Conservation (phyloP, 2,329 filamentous ascomycete species). For the Bipolaris sorokiniana region DNA sequence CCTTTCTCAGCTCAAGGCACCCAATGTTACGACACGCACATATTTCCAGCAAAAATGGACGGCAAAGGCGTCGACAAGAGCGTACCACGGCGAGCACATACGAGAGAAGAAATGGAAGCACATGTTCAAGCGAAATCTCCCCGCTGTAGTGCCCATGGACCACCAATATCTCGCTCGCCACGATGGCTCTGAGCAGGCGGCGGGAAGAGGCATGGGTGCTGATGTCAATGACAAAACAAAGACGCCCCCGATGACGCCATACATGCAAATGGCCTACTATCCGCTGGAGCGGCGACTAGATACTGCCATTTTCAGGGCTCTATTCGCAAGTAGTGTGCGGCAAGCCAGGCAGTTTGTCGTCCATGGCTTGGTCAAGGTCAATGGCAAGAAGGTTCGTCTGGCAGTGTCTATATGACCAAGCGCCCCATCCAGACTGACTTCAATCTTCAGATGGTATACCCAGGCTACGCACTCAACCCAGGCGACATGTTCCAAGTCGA, state of each 20-base stretch:
- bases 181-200: slow-evolving; percentile 83
- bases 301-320: slow-evolving; percentile 88
- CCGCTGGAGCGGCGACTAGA: slow-evolving; percentile 90
- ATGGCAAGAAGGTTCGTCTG: slow-evolving; percentile 81
- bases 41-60: slow-evolving; percentile 99
- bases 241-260: slow-evolving; percentile 68
- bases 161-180: slow-evolving; percentile 76
- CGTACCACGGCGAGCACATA: slow-evolving; percentile 94
- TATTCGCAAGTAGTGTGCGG: slow-evolving; percentile 91
- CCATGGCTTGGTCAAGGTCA: slow-evolving; percentile 92
- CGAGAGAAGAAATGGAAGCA: slow-evolving; percentile 91
- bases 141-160: slow-evolving; percentile 85
- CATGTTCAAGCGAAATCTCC: slow-evolving; percentile 84
- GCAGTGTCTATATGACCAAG: not conserved
- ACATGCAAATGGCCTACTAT: slow-evolving; percentile 95
- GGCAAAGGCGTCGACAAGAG: slow-evolving; percentile 81
- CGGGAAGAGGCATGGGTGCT: slow-evolving; percentile 79
- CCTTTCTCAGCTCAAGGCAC: slow-evolving; percentile 63
- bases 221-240: slow-evolving; percentile 27
- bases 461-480: slow-evolving; percentile 92
- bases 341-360: slow-evolving; percentile 95
- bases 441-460: slow-evolving; percentile 76
- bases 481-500: slow-evolving; percentile 99
- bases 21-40: slow-evolving; percentile 57
- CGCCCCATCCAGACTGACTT: slow-evolving; percentile 1